A percentile compares a stretch with the other conserved stretches of the same genome.
Conservation (phyloP, 805 yeast species). For the Clavispora vitiphila region DNA sequence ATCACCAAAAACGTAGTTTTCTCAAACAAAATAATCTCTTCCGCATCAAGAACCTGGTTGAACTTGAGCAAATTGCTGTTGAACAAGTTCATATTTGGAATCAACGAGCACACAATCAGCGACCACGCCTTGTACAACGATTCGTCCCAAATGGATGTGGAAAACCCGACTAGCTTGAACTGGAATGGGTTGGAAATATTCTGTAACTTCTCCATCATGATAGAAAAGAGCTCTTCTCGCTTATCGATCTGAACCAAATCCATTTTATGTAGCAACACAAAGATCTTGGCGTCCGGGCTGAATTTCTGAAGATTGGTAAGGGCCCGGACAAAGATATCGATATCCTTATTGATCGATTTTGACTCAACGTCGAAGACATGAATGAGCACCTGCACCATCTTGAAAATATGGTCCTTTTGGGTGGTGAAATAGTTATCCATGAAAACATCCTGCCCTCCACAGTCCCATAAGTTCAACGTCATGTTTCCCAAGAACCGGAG, state of each 20-base stretch:
- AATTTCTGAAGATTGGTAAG: slow-evolving; percentile 74
- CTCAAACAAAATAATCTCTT: slow-evolving; percentile 88
- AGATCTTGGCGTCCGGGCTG: slow-evolving; percentile 87
- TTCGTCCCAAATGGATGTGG: slow-evolving; percentile 97
- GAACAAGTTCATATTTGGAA: slow-evolving; percentile 82
- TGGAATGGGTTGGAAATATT: slow-evolving; percentile 62
- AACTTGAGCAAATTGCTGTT: slow-evolving; percentile 72
- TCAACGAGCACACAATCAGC: slow-evolving; percentile 86
- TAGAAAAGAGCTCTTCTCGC: slow-evolving; percentile 73
- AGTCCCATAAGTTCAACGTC: slow-evolving; percentile 95
- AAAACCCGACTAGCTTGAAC: slow-evolving; percentile 76
- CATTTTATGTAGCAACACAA: slow-evolving; percentile 92
- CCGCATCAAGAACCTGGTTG: slow-evolving; percentile 71
- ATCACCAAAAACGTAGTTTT: slow-evolving; percentile 86
- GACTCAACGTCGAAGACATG: slow-evolving; percentile 96
- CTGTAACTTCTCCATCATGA: slow-evolving; percentile 79
- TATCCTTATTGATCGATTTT: slow-evolving; percentile 86
- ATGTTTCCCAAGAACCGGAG: slow-evolving; percentile 87
- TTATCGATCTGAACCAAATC: slow-evolving; percentile 86
- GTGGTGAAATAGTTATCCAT: slow-evolving; percentile 91
- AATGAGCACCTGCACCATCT: slow-evolving; percentile 91
- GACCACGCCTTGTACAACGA: slow-evolving; percentile 96
- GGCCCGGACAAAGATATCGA: slow-evolving; percentile 83
- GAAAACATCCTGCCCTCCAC: slow-evolving; percentile 96
- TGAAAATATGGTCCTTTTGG: slow-evolving; percentile 87